Base-by-base conservation (phyloP, 495 filamentous ascomycete genomes). In the Tuber borchii region DNA sequence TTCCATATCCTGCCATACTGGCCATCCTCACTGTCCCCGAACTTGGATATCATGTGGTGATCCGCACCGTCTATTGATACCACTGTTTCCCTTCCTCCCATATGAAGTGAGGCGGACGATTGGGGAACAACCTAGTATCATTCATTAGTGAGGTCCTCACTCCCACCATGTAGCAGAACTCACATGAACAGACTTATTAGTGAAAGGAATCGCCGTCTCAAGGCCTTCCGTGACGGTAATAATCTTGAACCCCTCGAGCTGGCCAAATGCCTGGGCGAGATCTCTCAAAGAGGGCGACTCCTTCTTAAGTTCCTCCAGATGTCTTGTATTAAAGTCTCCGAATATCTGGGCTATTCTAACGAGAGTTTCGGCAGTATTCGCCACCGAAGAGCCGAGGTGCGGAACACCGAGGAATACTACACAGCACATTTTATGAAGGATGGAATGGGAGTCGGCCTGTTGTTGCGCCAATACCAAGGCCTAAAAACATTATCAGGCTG, bases 351-450 rank as follows among this genome's bases (percentile, higher is more conserved):
- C 78, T 31, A 79, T 79, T 2, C 42, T 73, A 26, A 77, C 77
- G 31, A 79, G 26, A 34, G 76, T 77, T 26, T 79, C 75, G 31
- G 78, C 73, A 31, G 78, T 51, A 48, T 75, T 78, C n/a, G 78
- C 73, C 19, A 79, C 75, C 14, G 78, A 73, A 43, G 78, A 73
- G 7, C 78, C 46, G n/a, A 79, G 76, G 45, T 79, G 77, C 20
- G 78, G 78, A 31, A 79, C 78, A 48, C 78, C 78, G 73, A 79
- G 78, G 42, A 79, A 75, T n/a, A 79, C 31, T 2, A 69, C 74
- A 22, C 73, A 73, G 71, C 78, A 79, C 42, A 77, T 79, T 20
- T 77, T 75, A 40, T 73, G 61, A 40, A 79, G 71, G 34, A 65
- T n/a, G 26, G 39, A 61, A 37, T 71, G 72, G 43, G 56, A 65